Conservation (phyloP, 371 early-diverging fungal genomes). For the Mortierella sp. region DNA sequence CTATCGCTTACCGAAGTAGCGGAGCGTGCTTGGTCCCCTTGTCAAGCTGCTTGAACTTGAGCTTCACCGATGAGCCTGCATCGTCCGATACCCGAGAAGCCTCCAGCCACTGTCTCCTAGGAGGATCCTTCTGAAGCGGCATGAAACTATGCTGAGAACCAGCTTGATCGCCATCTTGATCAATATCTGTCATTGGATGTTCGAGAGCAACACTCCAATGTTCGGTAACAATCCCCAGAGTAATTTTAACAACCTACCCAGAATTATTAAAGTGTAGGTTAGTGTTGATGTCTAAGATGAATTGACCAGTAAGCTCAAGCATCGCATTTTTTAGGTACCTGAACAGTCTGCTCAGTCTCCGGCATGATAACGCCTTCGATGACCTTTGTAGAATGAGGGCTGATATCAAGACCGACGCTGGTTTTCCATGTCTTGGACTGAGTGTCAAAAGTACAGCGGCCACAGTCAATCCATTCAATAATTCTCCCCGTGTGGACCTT, state of each 20-base stretch:
- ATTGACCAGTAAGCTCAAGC: neutral
- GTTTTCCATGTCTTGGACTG: constrained; percentile 48
- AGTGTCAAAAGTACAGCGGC: constrained; percentile 50
- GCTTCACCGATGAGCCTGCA: neutral
- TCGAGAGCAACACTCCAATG: constrained; percentile 52
- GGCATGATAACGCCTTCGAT: constrained; percentile 77
- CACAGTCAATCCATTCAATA: constrained; percentile 58
- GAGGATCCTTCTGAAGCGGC: constrained; percentile 25
- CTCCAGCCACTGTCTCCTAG: constrained; percentile 40
- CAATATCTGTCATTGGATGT: constrained; percentile 22
- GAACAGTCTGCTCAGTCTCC: constrained; percentile 70
- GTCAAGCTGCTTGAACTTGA: constrained; percentile 38
- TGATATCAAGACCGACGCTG: constrained; percentile 64
- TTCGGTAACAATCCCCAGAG: constrained; percentile 38
- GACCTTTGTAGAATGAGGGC: constrained; percentile 69
- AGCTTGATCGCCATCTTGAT: constrained; percentile 22
- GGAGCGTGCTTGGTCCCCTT: constrained; percentile 23
- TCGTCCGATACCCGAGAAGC: neutral
- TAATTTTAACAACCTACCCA: constrained; percentile 39
- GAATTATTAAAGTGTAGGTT: neutral
- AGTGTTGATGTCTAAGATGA: neutral
- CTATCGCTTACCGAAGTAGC: constrained; percentile 62
- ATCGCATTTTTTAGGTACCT: constrained; percentile 54
- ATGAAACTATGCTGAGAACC: constrained; percentile 12
- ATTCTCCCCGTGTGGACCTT: constrained; percentile 50